Conservation (phyloP, 768 basidiomycete genomes). For the Pholiota conissans region DNA sequence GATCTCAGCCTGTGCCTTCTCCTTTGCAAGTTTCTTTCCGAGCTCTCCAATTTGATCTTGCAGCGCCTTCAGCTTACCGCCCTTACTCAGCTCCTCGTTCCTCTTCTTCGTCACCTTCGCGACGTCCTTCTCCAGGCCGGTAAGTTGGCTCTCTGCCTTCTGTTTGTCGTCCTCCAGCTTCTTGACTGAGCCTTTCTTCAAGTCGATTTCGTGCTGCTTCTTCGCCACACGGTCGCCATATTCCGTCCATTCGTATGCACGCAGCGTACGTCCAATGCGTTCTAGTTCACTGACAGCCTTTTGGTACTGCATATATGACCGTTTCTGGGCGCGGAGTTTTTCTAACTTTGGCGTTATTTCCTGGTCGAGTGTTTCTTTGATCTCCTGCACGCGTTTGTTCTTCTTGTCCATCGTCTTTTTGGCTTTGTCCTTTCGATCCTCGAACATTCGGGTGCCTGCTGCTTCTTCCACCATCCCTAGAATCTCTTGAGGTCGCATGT, state of each 20-base stretch:
- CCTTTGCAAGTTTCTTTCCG: constrained; percentile 79
- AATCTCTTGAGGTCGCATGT: constrained; percentile 98
- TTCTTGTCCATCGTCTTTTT: constrained; percentile 96
- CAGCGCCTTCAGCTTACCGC: constrained; percentile 86
- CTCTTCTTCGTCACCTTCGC: constrained; percentile 69
- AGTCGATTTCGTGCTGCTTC: constrained; percentile 57
- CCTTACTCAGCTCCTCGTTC: constrained; percentile 88
- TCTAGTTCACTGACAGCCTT: constrained; percentile 89
- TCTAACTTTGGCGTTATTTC: constrained; percentile 96
- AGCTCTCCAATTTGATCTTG: constrained; percentile 78
- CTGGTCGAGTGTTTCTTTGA: constrained; percentile 74
- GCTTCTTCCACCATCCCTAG: constrained; percentile 99
- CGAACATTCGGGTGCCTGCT: constrained; percentile 98
- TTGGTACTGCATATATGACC: constrained; percentile 86
- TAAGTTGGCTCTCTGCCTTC: constrained; percentile 49
- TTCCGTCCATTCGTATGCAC: constrained; percentile 88
- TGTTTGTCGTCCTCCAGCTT: constrained; percentile 19
- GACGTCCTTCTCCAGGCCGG: constrained; percentile 67
- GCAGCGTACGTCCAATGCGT: constrained; percentile 74
- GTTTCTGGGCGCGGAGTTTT: constrained; percentile 86
- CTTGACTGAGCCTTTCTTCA: constrained; percentile 49
- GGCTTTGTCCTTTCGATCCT: constrained; percentile 96
- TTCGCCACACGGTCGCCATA: constrained; percentile 32
- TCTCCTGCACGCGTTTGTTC: constrained; percentile 92
- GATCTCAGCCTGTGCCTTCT: constrained; percentile 84